Percentiles rank a stretch among this genome's conserved stretches.
Conservation (phyloP, 768 basidiomycete genomes). For the Suillus variegatus region DNA sequence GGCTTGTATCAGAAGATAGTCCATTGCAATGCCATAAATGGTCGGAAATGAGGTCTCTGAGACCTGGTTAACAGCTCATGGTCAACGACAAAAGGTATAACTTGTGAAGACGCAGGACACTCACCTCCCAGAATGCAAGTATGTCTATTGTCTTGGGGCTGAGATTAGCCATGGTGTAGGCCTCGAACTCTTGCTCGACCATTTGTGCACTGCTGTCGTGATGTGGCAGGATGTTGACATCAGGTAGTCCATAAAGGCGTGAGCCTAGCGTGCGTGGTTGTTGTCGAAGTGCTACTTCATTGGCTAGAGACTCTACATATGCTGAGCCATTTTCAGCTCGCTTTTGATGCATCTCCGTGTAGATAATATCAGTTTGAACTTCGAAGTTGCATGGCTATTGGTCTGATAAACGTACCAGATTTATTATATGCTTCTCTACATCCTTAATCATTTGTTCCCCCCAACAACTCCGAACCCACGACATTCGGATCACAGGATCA, state of each 20-base stretch:
- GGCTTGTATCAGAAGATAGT: too few species aligned
- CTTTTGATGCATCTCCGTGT: background rate
- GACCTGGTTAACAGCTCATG: background rate
- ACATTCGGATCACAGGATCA: background rate
- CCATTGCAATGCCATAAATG: too few species aligned
- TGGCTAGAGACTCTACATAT: background rate
- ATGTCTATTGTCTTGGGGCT: background rate
- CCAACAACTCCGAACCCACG: background rate
- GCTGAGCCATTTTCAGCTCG: background rate
- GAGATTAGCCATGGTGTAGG: background rate
- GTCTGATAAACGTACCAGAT: background rate
- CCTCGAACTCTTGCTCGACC: background rate
- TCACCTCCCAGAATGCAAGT: background rate
- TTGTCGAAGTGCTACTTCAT: background rate
- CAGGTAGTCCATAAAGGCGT: background rate
- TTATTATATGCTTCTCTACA: background rate
- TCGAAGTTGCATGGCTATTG: background rate
- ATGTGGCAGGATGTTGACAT: background rate
- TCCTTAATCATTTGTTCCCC: background rate
- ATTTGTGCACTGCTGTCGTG: background rate
- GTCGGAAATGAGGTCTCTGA: too few species aligned
- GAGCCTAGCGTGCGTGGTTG: background rate
- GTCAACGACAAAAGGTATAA: background rate
- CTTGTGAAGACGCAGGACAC: background rate
- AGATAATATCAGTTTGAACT: background rate